phyloP scores from a whole-genome alignment of 1,284 basidiomycete genomes.

The Malassezia arunalokei region DNA sequence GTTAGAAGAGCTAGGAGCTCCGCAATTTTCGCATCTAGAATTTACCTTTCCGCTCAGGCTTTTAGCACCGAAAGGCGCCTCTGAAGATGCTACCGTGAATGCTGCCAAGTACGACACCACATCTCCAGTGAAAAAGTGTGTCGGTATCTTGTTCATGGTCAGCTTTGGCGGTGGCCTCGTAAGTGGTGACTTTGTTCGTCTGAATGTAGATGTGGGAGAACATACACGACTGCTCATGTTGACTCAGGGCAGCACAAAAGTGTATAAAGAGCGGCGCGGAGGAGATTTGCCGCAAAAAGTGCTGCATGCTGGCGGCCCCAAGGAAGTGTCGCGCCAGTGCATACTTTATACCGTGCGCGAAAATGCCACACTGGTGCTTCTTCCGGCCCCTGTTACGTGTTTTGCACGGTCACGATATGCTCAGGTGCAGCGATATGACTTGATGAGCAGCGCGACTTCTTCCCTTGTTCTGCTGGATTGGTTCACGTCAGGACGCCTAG shows the following conservation, averaged over 20 bases:
- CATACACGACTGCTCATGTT: conserved; percentile 57
- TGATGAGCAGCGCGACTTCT: conserved; percentile 19
- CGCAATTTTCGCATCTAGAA: conserved; percentile 12
- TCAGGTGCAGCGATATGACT: conserved; percentile 36
- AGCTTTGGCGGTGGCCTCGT: conserved; percentile 89
- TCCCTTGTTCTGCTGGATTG: conserved; percentile 39
- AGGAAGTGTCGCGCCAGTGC: conserved; percentile 6
- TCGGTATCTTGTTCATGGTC: conserved; percentile 67
- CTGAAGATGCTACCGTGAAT: conserved; percentile 1
- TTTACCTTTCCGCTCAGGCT: conserved; percentile 7
- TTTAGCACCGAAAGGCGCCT: background rate
- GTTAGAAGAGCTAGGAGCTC: conserved; percentile 2
- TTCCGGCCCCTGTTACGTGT: conserved; percentile 42
- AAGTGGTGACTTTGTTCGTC: conserved; percentile 63
- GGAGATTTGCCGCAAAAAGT: background rate
- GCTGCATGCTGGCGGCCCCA: background rate
- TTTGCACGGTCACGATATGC: conserved; percentile 30
- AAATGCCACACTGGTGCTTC: conserved; percentile 25
- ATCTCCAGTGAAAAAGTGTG: conserved; percentile 29
- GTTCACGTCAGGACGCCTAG: conserved; percentile 36
- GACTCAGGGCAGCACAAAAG: conserved; percentile 59
- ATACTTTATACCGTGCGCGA: conserved; percentile 22
- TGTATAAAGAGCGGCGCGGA: conserved; percentile 17
- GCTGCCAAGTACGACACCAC: conserved; percentile 2
- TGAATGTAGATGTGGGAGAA: conserved; percentile 57